Conservation (phyloP, 495 filamentous ascomycete species). For the Aspergillus hancockii region DNA sequence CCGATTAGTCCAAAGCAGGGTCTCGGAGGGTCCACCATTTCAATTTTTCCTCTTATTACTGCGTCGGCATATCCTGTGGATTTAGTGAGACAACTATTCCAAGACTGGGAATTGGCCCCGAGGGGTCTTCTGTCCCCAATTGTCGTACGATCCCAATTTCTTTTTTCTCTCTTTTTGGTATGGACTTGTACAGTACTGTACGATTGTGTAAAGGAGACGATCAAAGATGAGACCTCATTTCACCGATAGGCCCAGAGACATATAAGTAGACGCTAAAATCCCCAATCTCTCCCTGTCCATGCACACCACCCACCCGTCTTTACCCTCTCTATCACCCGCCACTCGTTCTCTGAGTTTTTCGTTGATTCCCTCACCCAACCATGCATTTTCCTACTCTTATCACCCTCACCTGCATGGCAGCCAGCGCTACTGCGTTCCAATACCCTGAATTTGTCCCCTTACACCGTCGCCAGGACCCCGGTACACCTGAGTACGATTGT, state of each 20-base stretch:
- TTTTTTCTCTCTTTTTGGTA: background rate
- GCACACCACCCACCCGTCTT: background rate
- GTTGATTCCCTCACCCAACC: background rate
- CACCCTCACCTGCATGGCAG: conserved; percentile 11
- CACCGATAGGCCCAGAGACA: background rate
- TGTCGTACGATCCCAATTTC: conserved; percentile 4
- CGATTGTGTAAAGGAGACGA: background rate
- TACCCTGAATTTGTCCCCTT: conserved; percentile 20
- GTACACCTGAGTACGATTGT: conserved; percentile 47
- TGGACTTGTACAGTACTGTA: background rate
- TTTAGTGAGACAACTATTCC: conserved; percentile 9
- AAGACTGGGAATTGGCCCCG: conserved; percentile 7
- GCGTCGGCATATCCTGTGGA: background rate
- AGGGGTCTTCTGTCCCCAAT: background rate
- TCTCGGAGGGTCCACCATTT: background rate
- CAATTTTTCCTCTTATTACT: background rate
- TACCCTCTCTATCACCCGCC: background rate
- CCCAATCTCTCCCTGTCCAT: background rate
- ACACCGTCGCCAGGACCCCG: conserved; percentile 30
- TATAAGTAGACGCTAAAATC: conserved; percentile 9
- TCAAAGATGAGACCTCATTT: background rate
- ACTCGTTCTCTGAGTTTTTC: background rate
- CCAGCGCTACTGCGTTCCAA: conserved; percentile 11
- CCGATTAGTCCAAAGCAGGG: background rate
- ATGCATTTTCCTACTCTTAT: conserved; percentile 11